These are phyloP conservation scores for Pisolithus thermaeus DNA, from an alignment of 1,284 basidiomycete species.

Conservation along the genomic window DNA sequence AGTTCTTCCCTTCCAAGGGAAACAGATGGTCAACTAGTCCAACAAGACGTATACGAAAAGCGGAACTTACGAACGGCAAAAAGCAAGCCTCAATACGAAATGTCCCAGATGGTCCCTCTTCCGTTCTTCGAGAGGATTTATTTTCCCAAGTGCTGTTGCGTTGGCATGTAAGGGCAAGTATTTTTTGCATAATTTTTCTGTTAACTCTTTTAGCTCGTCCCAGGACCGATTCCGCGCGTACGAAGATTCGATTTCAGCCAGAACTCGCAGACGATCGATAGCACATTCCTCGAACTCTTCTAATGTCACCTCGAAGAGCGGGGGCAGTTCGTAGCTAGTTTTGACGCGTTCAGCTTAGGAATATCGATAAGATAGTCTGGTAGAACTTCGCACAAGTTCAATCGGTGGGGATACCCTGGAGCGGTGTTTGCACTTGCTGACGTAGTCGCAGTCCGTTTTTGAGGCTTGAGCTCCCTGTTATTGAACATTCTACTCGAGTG, in stretches of 20 bases:
- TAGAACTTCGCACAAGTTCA: too few relatives aligned
- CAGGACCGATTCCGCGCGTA: slow-evolving; percentile 78
- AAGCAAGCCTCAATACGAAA: slow-evolving; percentile 92
- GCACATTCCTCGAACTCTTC: slow-evolving; percentile 96
- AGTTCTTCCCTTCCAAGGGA: slow-evolving; percentile 73
- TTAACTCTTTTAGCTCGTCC: slow-evolving; percentile 69
- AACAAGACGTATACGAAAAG: background rate
- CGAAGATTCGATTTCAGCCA: slow-evolving; percentile 94
- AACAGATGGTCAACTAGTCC: background rate
- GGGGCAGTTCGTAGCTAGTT: slow-evolving; percentile 80
- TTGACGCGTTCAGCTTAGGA: background rate
- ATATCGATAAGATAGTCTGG: too few relatives aligned
- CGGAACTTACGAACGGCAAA: slow-evolving; percentile 86
- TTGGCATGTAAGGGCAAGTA: slow-evolving; percentile 70
- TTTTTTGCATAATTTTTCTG: slow-evolving; percentile 56
- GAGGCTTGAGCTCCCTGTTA: too few relatives aligned
- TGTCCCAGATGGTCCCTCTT: slow-evolving; percentile 89
- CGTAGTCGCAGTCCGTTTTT: too few relatives aligned
- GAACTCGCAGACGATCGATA: slow-evolving; percentile 81
- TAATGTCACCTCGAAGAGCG: slow-evolving; percentile 85
- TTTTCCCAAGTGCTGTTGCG: slow-evolving; percentile 42
- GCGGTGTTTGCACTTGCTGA: too few relatives aligned
- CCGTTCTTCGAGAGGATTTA: slow-evolving; percentile 57
- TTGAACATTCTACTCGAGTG: too few relatives aligned
- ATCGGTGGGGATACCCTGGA: too few relatives aligned